Evolutionary conservation across 108 stramenopile genomes (phyloP), one percentile per base, ranked within the genome.

Genomic region (Fistulifera pelliculosa): DNA sequence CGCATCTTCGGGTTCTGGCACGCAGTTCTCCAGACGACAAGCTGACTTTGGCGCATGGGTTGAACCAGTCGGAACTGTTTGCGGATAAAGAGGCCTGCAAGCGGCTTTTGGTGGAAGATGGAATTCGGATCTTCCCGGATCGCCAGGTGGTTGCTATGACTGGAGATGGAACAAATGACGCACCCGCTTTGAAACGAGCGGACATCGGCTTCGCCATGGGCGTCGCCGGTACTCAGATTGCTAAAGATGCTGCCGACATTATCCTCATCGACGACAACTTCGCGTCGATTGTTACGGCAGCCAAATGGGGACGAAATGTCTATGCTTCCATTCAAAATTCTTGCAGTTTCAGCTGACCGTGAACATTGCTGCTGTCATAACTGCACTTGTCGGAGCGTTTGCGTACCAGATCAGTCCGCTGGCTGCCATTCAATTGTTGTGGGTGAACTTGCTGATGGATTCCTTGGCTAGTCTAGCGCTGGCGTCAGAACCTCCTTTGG

Each of bases 381-480:
- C 91, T 42, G 94, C 96, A 15, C 63, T 99, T 48, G 75, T 89
- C 43, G 98, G 94, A 27, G 84, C 93, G 8, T 75, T 94, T 64
- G 61, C 70, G 10, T 88, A 79, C 41, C 87, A 85, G 60, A 80
- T 75, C 35, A 88, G 90, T 52, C 96, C 98, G 27, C 61, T 97
- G 47, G 94, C 92, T 40, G 95, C 96, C 5, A 94, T 96, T 62
- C 94, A 95, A 70, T 77, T 99, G 70, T 70, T 99, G 12, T 99
- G 96, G 95, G 93, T 99, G 39, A 97, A 99, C 61, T 73, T 99
- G 22, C 87, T 99, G 60, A 99, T 99, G 98, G 98, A 99, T 69
- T 87, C 94, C 11, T 61, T 97, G 62, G 98, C 93, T 24, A 87
- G 92, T 64, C 86, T 99, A 38, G 95, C 96, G 13, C 79, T 99